A percentile compares a stretch with the other conserved stretches of the same genome.
Evolutionary conservation across 805 yeast species (phyloP).

Genomic region (Cyberlindnera samutprakarnensis): DNA sequence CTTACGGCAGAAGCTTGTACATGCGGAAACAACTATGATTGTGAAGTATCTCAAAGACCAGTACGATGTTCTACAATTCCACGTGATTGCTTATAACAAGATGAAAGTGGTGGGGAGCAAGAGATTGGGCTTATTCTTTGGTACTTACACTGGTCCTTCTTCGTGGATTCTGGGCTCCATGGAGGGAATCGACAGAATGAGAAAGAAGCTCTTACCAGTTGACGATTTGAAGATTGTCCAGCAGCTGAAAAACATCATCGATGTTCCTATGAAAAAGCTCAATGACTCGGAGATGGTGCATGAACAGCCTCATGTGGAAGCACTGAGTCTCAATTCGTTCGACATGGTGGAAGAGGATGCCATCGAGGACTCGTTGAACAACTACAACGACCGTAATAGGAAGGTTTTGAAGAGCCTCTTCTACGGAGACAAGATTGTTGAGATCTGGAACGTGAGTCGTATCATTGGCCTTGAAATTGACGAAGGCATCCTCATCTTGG

Average conservation of each 20-base stretch:
- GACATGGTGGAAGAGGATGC: conserved; percentile 38
- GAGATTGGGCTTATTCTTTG: conserved; percentile 20
- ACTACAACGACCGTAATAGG: conserved; percentile 62
- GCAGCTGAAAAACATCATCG: conserved; percentile 32
- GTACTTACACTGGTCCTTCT: conserved; percentile 13
- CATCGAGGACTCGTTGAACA: conserved; percentile 23
- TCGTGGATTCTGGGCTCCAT: conserved; percentile 54
- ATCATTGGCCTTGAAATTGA: conserved; percentile 69
- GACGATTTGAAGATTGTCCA: conserved; percentile 40
- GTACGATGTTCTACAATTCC: conserved; percentile 49
- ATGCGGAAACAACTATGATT: conserved; percentile 40
- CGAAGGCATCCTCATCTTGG: conserved; percentile 70
- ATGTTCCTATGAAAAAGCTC: conserved; percentile 29
- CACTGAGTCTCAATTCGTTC: conserved; percentile 26
- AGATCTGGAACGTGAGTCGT: conserved; percentile 68
- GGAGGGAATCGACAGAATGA: conserved; percentile 63
- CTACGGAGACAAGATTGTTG: conserved; percentile 63
- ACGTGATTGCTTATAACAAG: conserved; percentile 38
- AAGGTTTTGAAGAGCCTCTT: conserved; percentile 63
- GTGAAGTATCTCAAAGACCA: conserved; percentile 57
- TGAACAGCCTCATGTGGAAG: conserved; percentile 15
- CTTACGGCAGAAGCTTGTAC: conserved; percentile 15
- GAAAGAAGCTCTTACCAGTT: conserved; percentile 52
- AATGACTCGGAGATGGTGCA: conserved; percentile 1
- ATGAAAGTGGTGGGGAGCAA: conserved; percentile 37